Evolutionary conservation across 768 basidiomycete genomes (phyloP).

Genomic region (Peribolospora kevripleyi): DNA sequence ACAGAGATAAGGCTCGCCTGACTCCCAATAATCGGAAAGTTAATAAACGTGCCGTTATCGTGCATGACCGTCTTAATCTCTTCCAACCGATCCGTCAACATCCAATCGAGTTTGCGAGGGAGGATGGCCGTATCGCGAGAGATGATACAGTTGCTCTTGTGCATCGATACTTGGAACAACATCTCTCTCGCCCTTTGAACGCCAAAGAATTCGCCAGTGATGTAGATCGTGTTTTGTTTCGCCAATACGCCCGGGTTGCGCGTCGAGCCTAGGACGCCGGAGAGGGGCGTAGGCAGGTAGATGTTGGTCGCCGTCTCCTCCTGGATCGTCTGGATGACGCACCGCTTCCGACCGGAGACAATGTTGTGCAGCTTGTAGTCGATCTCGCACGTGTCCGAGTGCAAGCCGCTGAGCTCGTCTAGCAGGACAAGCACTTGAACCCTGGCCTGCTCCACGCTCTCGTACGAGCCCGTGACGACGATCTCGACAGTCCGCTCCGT

Average conservation of each 20-base stretch:
- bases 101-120: slow-evolving; percentile 93
- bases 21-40: slow-evolving; percentile 75
- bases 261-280: slow-evolving; percentile 42
- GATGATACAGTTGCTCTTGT: slow-evolving; percentile 69
- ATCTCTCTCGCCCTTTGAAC: slow-evolving; percentile 87
- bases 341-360: slow-evolving; percentile 68
- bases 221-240: slow-evolving; percentile 63
- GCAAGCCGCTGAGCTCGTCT: slow-evolving; percentile 77
- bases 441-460: slow-evolving; percentile 73
- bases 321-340: slow-evolving; percentile 67
- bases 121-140: slow-evolving; percentile 82
- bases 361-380: slow-evolving; percentile 85
- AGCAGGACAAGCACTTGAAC: slow-evolving; percentile 77
- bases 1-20: slow-evolving; percentile 81
- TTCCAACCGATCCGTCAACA: slow-evolving; percentile 85
- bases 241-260: slow-evolving; percentile 28
- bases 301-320: slow-evolving; percentile 96
- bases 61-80: slow-evolving; percentile 80
- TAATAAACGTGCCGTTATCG: slow-evolving; percentile 88
- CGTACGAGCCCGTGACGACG: slow-evolving; percentile 59
- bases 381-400: slow-evolving; percentile 74
- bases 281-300: slow-evolving; percentile 73
- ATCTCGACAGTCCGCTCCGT: slow-evolving; percentile 83
- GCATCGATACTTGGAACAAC: slow-evolving; percentile 64
- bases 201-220: slow-evolving; percentile 91